These are phyloP conservation scores for Lactuca sativa DNA, from an alignment of 129 eudicot genomes.

Conservation along the genomic window DNA sequence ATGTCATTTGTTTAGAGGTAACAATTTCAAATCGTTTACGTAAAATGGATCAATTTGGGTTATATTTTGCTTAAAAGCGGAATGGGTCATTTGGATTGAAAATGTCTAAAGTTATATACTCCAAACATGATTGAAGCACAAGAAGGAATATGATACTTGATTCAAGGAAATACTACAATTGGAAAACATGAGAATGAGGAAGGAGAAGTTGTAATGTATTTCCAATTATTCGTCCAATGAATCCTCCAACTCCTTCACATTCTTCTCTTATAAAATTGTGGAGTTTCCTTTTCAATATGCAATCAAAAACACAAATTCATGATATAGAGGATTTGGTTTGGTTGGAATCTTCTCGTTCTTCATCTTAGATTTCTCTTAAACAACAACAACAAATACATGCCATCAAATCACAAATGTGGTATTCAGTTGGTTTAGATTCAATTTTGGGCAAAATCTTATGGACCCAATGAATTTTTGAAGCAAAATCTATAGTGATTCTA, in stretches of 20 bases:
- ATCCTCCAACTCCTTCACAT: constrained; percentile 75
- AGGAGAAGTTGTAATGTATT: constrained; percentile 55
- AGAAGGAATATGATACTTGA: too few species aligned
- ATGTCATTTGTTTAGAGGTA: neutral
- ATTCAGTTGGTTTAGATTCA: neutral
- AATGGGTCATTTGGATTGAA: neutral
- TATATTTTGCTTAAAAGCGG: neutral
- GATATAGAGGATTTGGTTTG: constrained; percentile 74
- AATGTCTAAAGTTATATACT: too few species aligned
- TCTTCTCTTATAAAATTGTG: constrained; percentile 84
- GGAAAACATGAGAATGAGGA: neutral
- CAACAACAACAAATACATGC: constrained; percentile 79
- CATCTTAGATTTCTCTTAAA: constrained; percentile 63
- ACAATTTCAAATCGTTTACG: neutral
- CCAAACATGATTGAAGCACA: too few species aligned
- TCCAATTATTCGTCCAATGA: constrained; percentile 85
- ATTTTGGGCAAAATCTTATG: too few species aligned
- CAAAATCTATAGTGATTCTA: too few species aligned
- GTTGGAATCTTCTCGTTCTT: constrained; percentile 68
- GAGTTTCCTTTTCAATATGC: constrained; percentile 70
- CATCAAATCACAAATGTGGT: constrained; percentile 16
- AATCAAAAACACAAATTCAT: constrained; percentile 80
- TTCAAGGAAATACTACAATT: neutral
- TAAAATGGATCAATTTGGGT: neutral
- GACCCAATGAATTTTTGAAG: too few species aligned